Percentiles rank a stretch among this genome's conserved stretches.
Evolutionary conservation across 345 rosid genomes (phyloP).

Genomic region (Syzygium grande): DNA sequence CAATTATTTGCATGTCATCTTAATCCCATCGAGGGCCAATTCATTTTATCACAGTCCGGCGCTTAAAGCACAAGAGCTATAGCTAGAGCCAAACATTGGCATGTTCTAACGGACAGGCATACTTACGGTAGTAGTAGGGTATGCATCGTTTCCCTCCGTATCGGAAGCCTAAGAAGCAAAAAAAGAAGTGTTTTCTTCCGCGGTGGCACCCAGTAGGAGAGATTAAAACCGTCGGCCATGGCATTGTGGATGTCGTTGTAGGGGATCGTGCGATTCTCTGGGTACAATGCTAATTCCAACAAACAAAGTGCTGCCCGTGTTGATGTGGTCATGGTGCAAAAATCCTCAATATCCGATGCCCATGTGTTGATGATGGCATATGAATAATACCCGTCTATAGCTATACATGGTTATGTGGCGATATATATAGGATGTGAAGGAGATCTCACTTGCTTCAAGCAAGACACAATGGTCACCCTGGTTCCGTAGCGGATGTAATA

Average conservation of each 20-base stretch:
- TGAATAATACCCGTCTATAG: neutral
- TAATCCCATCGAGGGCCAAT: neutral
- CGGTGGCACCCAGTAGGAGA: no score
- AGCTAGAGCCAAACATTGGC: neutral
- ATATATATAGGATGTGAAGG: neutral
- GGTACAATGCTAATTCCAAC: no score
- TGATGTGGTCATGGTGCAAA: neutral
- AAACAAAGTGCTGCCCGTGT: neutral
- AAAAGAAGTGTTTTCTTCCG: accelerated
- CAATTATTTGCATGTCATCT: neutral
- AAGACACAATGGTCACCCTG: neutral
- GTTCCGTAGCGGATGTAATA: no score
- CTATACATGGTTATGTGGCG: neutral
- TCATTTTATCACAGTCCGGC: neutral
- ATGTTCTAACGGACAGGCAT: neutral
- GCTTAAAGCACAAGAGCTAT: neutral
- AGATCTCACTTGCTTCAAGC: neutral
- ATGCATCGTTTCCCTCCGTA: accelerated
- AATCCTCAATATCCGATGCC: neutral
- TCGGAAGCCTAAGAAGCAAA: neutral
- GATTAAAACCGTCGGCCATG: no score
- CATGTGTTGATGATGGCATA: neutral
- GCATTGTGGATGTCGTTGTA: accelerated
- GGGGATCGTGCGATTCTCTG: neutral
- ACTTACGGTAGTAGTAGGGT: accelerated